Base-by-base conservation (phyloP, 139 green algal genomes). In the Tetradesmus lagerheimii region DNA sequence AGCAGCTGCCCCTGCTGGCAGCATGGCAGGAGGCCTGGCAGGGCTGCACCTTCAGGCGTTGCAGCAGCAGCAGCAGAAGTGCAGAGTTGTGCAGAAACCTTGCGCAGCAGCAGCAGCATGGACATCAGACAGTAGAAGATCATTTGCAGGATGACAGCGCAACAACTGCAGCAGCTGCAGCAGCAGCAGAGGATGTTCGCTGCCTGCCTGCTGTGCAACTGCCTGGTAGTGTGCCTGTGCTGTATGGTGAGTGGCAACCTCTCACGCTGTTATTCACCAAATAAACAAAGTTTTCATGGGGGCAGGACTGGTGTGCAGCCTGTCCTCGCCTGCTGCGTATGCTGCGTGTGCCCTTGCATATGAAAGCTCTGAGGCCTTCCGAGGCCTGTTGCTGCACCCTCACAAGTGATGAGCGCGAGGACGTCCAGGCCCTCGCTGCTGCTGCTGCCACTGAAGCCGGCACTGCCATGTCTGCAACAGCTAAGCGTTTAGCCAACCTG, bases 81-180 rank as follows among this genome's bases (percentile, higher is more conserved):
- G 18, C 87, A 64, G 4, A 9, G 23, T 4, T 2, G 16, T n/a
- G 57, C 57, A 31, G 57, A 0, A 4, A n/a, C 82, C 94, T 31
- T 74, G 95, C 80, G 95, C 95, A 53, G 92, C 92, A 93, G 89
- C 38, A 86, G 2, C 57, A 29, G 71, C 89, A 75, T 50, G 43
- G 20, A 16, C 16, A 31, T 9, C 57, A 71, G 57, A 23, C 9
- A 31, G 57, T 0, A 18, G 23, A 71, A n/a, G n/a, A 20, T 20
- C 45, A 62, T 12, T 9, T 41, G 43, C 23, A 67, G 23, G 20
- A 39, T 25, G 79, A 57, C 37, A 14, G 11, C 16, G 20, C 34
- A 57, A 23, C 34, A 53, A 25, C 74, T 11, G 23, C 34, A 88
- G 23, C 35, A 82, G 39, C 85, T 77, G 83, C 83, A 81, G 83